Evolutionary conservation across 2,329 filamentous ascomycete genomes (phyloP).

Genomic region (Fusarium redolens): DNA sequence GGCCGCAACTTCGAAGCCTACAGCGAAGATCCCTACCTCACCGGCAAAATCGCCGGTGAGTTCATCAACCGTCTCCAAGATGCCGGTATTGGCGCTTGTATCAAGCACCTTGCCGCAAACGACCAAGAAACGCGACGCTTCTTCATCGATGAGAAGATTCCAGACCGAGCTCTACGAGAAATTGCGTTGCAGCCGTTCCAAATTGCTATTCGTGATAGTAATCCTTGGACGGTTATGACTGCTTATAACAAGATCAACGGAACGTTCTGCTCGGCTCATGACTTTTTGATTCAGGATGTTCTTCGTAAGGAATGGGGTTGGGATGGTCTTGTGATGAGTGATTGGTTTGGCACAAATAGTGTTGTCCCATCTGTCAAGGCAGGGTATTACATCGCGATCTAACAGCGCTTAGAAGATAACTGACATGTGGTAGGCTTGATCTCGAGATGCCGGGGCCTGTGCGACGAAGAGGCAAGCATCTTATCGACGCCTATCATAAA

Average conservation of each 20-base stretch:
- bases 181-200: constrained; percentile 58
- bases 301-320: constrained; percentile 57
- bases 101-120: constrained; percentile 57
- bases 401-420: no score
- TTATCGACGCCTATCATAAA: constrained; percentile 14
- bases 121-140: constrained; percentile 43
- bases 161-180: constrained; percentile 33
- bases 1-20: constrained; percentile 55
- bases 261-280: constrained; percentile 54
- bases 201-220: constrained; percentile 53
- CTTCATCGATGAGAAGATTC: constrained; percentile 25
- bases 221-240: constrained; percentile 56
- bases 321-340: constrained; percentile 58
- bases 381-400: neutral
- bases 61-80: constrained; percentile 51
- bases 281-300: constrained; percentile 52
- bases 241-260: constrained; percentile 59
- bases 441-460: constrained; percentile 34
- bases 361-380: constrained; percentile 47
- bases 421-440: neutral
- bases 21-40: constrained; percentile 54
- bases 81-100: constrained; percentile 52
- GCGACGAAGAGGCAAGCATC: constrained; percentile 18
- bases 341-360: constrained; percentile 53
- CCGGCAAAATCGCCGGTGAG: constrained; percentile 48